These are phyloP conservation scores for Trichoderma parareesei DNA, from an alignment of 495 filamentous ascomycete genomes.

Conservation along the genomic window DNA sequence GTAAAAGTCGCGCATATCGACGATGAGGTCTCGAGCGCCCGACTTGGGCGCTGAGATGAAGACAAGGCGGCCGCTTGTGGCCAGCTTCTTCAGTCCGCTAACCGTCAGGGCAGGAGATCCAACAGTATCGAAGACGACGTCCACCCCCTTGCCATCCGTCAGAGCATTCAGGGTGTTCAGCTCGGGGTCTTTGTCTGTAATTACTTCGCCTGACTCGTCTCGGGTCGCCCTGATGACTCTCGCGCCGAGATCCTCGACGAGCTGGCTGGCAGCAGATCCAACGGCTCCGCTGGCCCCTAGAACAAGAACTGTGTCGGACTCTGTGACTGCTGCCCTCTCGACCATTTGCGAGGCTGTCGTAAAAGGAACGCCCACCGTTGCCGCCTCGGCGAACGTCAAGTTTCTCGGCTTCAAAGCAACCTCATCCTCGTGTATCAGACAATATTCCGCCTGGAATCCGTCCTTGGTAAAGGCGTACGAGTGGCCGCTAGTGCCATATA, in stretches of 20 bases:
- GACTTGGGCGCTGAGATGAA: conserved; percentile 1
- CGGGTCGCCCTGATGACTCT: conserved; percentile 3
- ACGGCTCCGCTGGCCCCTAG: conserved; percentile 3
- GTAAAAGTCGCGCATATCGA: conserved; percentile 8
- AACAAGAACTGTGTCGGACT: neutral
- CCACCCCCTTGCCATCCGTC: neutral
- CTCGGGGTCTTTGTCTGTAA: neutral
- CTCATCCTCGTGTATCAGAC: neutral
- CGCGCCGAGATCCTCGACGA: neutral
- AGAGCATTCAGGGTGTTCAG: neutral
- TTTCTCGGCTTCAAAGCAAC: neutral
- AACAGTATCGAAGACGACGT: neutral
- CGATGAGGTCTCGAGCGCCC: neutral
- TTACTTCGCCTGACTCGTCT: neutral
- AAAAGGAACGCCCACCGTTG: neutral
- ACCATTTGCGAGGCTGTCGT: conserved; percentile 2
- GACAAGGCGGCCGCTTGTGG: neutral
- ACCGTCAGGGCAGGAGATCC: neutral
- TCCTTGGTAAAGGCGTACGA: conserved; percentile 4
- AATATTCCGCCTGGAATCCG: conserved; percentile 3
- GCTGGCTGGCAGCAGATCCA: neutral
- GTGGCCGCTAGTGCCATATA: conserved; percentile 1
- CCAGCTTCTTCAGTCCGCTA: neutral
- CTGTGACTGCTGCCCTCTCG: neutral
- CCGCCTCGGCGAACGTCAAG: neutral